These are phyloP conservation scores for Aspergillus fumigatiaffinis DNA, from an alignment of 2,329 filamentous ascomycete genomes.

Conservation along the genomic window DNA sequence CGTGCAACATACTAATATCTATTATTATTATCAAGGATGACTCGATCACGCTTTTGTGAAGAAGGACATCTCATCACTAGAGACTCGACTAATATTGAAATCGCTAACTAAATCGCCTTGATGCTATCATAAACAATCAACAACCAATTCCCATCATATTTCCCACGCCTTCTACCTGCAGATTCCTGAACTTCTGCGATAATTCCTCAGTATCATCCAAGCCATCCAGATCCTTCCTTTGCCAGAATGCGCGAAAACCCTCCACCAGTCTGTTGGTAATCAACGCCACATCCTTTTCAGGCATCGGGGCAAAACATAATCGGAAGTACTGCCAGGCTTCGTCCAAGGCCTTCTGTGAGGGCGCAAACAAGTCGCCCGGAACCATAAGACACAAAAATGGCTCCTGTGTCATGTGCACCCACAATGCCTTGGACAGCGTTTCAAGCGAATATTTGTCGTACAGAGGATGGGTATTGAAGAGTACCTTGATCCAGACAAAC, in stretches of 20 bases:
- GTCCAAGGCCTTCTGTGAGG: slow-evolving; percentile 57
- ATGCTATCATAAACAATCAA: slow-evolving; percentile 2
- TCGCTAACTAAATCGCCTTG: neutral
- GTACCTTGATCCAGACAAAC: slow-evolving; percentile 80
- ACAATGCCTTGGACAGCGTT: slow-evolving; percentile 61
- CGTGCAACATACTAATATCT: too few relatives aligned
- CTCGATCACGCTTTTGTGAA: too few relatives aligned
- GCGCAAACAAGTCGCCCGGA: slow-evolving; percentile 70
- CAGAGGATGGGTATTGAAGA: slow-evolving; percentile 70
- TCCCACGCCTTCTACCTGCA: slow-evolving; percentile 3
- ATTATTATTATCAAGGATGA: neutral
- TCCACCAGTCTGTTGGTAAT: slow-evolving; percentile 63
- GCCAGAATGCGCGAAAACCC: slow-evolving; percentile 72
- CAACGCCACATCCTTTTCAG: slow-evolving; percentile 62
- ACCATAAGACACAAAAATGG: slow-evolving; percentile 67
- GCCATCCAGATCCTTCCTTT: slow-evolving; percentile 55
- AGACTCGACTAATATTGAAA: neutral
- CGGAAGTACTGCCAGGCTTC: slow-evolving; percentile 69
- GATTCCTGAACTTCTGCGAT: neutral
- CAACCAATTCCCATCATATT: slow-evolving; percentile 18
- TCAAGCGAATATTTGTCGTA: slow-evolving; percentile 52
- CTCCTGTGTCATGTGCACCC: slow-evolving; percentile 66
- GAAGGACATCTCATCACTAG: neutral
- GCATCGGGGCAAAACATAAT: slow-evolving; percentile 80
- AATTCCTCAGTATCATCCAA: slow-evolving; percentile 21